phyloP scores from a whole-genome alignment of 2,329 filamentous ascomycete genomes.

The Botrytis galanthina region DNA sequence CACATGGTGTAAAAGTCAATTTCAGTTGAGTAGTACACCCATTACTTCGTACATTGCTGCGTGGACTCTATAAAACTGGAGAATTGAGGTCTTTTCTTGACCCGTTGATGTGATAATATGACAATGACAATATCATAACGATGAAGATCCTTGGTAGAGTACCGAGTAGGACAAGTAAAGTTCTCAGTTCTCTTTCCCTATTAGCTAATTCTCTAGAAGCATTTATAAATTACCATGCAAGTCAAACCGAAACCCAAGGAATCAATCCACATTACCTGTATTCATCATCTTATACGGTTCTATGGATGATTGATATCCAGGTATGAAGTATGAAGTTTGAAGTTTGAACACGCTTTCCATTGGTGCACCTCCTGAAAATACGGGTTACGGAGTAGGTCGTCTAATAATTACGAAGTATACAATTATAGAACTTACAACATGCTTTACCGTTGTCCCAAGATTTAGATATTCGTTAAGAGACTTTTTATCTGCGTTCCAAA shows the following conservation, averaged over 20 bases:
- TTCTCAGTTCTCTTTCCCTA: background rate
- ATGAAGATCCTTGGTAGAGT: slow-evolving; percentile 16
- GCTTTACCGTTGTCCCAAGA: background rate
- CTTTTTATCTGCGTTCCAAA: background rate
- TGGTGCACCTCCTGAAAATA: background rate
- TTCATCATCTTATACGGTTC: background rate
- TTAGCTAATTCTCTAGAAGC: background rate
- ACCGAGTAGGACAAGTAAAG: slow-evolving; percentile 3
- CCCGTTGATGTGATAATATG: background rate
- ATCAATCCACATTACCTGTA: background rate
- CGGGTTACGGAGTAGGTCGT: background rate
- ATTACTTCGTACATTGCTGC: background rate
- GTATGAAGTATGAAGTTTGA: background rate
- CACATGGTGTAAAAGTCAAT: slow-evolving; percentile 6
- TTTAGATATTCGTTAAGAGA: background rate
- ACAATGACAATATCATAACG: slow-evolving; percentile 1
- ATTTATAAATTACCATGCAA: background rate
- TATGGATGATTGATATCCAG: background rate
- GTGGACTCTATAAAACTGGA: background rate
- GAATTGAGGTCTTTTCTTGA: background rate
- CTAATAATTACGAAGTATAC: background rate
- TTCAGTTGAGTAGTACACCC: background rate
- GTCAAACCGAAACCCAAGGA: background rate
- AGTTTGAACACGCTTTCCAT: background rate
- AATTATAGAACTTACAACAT: background rate